Evolutionary conservation across 768 basidiomycete species (phyloP).

Genomic region (Gloeopeniophorella convolvens): DNA sequence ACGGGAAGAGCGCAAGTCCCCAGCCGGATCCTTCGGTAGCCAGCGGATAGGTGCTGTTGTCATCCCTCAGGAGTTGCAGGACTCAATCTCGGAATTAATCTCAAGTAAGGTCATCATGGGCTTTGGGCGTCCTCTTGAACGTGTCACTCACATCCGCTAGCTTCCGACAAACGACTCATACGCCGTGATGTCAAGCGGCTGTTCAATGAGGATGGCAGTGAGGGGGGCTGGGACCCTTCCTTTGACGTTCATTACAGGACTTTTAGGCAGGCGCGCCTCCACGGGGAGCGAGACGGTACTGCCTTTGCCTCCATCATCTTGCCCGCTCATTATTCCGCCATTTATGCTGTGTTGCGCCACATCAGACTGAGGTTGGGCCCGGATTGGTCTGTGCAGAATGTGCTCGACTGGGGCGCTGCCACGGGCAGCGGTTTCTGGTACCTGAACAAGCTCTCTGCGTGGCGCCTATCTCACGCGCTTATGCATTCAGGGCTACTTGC

Average conservation of each 20-base stretch:
- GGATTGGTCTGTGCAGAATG: slow-evolving; percentile 49
- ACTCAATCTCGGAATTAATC: slow-evolving; percentile 60
- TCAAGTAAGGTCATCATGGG: slow-evolving; percentile 37
- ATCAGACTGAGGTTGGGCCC: slow-evolving; percentile 56
- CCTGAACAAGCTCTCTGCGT: neutral
- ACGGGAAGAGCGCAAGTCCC: slow-evolving; percentile 54
- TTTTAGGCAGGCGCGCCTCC: slow-evolving; percentile 47
- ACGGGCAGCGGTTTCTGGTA: slow-evolving; percentile 83
- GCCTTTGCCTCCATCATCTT: slow-evolving; percentile 84
- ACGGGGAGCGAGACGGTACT: slow-evolving; percentile 65
- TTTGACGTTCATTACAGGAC: slow-evolving; percentile 59
- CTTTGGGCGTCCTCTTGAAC: neutral
- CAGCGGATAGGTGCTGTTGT: slow-evolving; percentile 63
- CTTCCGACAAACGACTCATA: slow-evolving; percentile 54
- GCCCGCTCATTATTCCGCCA: slow-evolving; percentile 79
- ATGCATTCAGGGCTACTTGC: slow-evolving; percentile 50
- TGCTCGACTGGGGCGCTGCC: slow-evolving; percentile 83
- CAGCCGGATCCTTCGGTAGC: slow-evolving; percentile 78
- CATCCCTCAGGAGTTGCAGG: slow-evolving; percentile 65
- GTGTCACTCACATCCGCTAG: slow-evolving; percentile 31
- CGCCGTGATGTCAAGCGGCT: slow-evolving; percentile 70
- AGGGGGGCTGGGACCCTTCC: slow-evolving; percentile 45
- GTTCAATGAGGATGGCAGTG: slow-evolving; percentile 39
- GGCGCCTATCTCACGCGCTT: neutral
- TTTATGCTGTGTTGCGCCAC: slow-evolving; percentile 67